Evolutionary conservation across 2,329 filamentous ascomycete species (phyloP), one percentile per base, ranked within the genome.

Genomic region (Fusarium tuaranense): DNA sequence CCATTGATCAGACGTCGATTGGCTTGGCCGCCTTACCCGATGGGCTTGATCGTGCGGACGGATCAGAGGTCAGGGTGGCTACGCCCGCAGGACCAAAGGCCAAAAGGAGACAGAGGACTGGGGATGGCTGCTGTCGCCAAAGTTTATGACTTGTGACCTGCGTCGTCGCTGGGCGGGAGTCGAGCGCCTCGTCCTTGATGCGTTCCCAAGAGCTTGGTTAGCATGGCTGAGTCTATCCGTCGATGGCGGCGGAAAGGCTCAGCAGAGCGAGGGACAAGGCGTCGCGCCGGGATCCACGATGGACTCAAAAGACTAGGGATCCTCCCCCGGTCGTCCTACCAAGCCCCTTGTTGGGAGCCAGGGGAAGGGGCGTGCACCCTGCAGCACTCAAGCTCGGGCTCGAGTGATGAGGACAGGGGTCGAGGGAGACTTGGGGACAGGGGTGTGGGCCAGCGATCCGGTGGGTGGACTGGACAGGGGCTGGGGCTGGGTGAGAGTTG

Each of bases 171-270:
- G 76, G 48, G 67, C 69, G 75, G 75, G 76, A 78, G 72, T 76
- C 70, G 70, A 73, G 76, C 76, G 77, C 78, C 78, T 78, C 78
- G 59, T 76, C 74, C 68, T 74, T 48, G 70, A 76, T 73, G 76
- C 68, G 78, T 78, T 78, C 77, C 79, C 79, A 79, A 70, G 71
- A 72, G 67, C 62, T 81, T 78, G 79, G 79, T 80, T 79, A 77
- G 78, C 78, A 80, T 81, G 78, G 79, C 80, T 81, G 78, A 79
- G 73, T 78, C 74, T 80, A 80, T 80, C 79, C 79, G 79, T 78
- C 65, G 66, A 80, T 81, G 79, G 79, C 78, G 75, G 75, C 78
- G 78, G 79, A 79, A 79, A 69, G 71, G 76, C 77, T 73, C 71
- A 69, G 69, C 63, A 68, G 69, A 73, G 67, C 32, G 71, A 75